Conservation (phyloP, 805 yeast genomes). For the Candida nanaspora region DNA sequence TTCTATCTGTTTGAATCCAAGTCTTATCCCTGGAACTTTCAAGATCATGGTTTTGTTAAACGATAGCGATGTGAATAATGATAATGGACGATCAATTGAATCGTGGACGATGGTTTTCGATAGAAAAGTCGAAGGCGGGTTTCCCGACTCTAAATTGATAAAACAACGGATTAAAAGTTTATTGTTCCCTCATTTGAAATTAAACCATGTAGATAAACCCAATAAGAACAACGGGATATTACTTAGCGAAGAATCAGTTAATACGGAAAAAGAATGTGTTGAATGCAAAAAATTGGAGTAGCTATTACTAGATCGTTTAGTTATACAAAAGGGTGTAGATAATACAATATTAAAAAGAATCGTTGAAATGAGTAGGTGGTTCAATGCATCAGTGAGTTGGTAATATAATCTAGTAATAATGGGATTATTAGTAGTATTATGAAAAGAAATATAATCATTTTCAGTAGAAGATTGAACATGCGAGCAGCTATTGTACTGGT, state of each 20-base stretch:
- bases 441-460: too few species aligned
- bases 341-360: too few species aligned
- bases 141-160: slow-evolving; percentile 78
- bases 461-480: too few species aligned
- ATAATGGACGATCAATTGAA: background rate
- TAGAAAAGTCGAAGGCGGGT: slow-evolving; percentile 57
- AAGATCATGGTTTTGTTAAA: slow-evolving; percentile 40
- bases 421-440: too few species aligned
- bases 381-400: too few species aligned
- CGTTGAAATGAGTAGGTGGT: too few species aligned
- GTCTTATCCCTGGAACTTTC: slow-evolving; percentile 48
- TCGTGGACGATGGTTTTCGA: slow-evolving; percentile 46
- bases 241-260: background rate
- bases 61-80: slow-evolving; percentile 17
- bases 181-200: slow-evolving; percentile 42
- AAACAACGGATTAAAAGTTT: slow-evolving; percentile 59
- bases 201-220: slow-evolving; percentile 60
- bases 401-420: too few species aligned
- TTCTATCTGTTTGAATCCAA: slow-evolving; percentile 46
- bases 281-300: slow-evolving; percentile 25
- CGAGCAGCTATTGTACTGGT: too few species aligned
- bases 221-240: slow-evolving; percentile 15
- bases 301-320: background rate
- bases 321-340: too few species aligned
- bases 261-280: slow-evolving; percentile 15